A percentile compares a stretch with the other conserved stretches of the same genome.
phyloP scores from a whole-genome alignment of 1,284 basidiomycete genomes.

The Trichosporon inkin region DNA sequence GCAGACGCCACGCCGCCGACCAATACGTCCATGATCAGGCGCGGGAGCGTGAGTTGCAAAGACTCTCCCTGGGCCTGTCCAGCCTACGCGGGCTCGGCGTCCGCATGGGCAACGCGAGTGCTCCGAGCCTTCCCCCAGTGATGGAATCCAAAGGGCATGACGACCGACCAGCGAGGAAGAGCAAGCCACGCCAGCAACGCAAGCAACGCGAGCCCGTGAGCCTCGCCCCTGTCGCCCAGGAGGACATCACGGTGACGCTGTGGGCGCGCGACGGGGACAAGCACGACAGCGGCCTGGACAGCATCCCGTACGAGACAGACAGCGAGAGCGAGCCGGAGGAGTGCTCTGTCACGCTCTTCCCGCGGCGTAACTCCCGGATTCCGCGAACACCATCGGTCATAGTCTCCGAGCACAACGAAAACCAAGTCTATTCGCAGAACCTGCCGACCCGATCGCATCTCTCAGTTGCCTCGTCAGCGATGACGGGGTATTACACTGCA shows the following conservation, averaged over 20 bases:
- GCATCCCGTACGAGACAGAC: background rate
- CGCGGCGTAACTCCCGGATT: background rate
- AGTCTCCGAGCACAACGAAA: background rate
- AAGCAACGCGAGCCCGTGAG: too few relatives aligned
- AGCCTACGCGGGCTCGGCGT: background rate
- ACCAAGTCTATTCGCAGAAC: background rate
- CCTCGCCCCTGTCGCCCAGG: background rate
- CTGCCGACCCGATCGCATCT: background rate
- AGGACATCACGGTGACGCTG: background rate
- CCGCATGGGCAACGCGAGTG: too few relatives aligned
- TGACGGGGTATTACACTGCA: background rate
- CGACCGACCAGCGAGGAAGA: too few relatives aligned
- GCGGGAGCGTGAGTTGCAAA: background rate
- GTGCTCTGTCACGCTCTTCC: background rate
- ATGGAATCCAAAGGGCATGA: too few relatives aligned
- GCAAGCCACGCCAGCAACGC: too few relatives aligned
- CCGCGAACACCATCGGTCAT: background rate
- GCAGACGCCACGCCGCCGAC: background rate
- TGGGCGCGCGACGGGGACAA: background rate
- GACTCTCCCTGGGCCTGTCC: background rate
- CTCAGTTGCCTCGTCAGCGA: background rate
- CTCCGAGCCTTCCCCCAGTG: background rate
- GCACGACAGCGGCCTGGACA: background rate
- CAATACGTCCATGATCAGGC: background rate
- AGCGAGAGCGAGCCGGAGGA: conserved; percentile 3